Conservation (phyloP, 495 filamentous ascomycete species). For the Cenococcum geophilum region DNA sequence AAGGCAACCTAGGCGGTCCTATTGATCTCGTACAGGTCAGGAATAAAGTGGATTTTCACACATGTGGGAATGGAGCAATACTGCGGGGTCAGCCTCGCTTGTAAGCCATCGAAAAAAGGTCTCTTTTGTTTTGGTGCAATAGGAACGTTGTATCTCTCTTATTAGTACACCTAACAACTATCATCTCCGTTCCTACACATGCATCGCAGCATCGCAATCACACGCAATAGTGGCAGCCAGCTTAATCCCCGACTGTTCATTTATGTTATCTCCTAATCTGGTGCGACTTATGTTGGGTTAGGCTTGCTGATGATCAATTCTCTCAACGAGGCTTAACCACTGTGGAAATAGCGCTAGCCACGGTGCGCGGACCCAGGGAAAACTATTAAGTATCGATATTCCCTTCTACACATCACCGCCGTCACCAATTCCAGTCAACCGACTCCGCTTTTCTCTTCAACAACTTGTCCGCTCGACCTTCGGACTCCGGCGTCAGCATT, state of each 20-base stretch:
- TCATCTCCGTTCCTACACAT: too few relatives aligned
- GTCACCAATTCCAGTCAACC: not conserved
- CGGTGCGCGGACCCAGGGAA: not conserved
- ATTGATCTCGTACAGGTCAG: too few relatives aligned
- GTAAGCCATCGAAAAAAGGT: too few relatives aligned
- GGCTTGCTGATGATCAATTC: not conserved
- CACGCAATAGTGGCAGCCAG: not conserved
- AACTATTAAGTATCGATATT: slow-evolving; percentile 3
- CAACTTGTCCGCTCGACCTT: not conserved
- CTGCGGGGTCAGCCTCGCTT: too few relatives aligned
- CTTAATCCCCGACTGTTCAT: not conserved
- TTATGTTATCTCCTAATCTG: not conserved
- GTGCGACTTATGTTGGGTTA: not conserved
- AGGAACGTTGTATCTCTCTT: too few relatives aligned
- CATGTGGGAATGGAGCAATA: too few relatives aligned
- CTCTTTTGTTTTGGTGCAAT: too few relatives aligned
- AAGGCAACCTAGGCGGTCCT: too few relatives aligned
- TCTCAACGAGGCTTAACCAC: not conserved
- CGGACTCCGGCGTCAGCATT: slow-evolving; percentile 11
- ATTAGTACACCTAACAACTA: too few relatives aligned
- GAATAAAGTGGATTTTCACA: too few relatives aligned
- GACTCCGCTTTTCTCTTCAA: not conserved
- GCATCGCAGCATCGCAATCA: not conserved
- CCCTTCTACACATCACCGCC: slow-evolving; percentile 6
- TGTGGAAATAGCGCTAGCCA: slow-evolving; percentile 1